Conservation (phyloP, 2,329 filamentous ascomycete genomes). For the Aspergillus sp. region DNA sequence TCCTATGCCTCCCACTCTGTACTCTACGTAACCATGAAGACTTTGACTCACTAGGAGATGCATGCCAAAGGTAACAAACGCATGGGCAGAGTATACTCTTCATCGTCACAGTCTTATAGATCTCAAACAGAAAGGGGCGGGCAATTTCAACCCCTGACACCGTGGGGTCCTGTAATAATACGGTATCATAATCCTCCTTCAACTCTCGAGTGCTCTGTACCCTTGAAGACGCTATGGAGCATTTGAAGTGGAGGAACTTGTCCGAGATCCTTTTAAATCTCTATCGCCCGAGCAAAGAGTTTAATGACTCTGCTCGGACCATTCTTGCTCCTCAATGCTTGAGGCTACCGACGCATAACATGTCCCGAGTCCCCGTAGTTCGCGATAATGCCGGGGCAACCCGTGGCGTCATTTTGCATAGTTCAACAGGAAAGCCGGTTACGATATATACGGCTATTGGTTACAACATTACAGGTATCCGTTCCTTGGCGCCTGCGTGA, state of each 20-base stretch:
- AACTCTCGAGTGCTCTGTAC: not conserved
- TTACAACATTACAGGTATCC: not conserved
- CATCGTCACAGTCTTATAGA: not conserved
- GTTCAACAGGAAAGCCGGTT: slow-evolving; percentile 2
- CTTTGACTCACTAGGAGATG: not conserved
- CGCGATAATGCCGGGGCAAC: slow-evolving; percentile 5
- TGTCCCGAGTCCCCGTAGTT: not conserved
- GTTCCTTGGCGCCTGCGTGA: not conserved
- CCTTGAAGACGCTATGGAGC: not conserved
- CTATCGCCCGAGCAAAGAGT: not conserved
- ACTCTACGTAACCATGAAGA: not conserved
- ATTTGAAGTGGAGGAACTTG: not conserved
- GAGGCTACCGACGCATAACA: not conserved
- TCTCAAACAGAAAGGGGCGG: slow-evolving; percentile 2
- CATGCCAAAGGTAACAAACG: not conserved
- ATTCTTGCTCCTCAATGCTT: not conserved
- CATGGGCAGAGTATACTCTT: not conserved
- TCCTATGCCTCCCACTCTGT: not conserved
- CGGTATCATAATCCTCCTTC: slow-evolving; percentile 2
- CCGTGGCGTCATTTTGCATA: slow-evolving; percentile 12
- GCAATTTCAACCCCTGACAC: slow-evolving; percentile 2
- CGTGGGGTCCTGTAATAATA: slow-evolving; percentile 7
- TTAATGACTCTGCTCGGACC: not conserved
- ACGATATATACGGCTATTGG: slow-evolving; percentile 12
- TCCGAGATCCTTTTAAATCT: not conserved